Evolutionary conservation across 1,139 yeast species (phyloP), one percentile per base, ranked within the genome.

Genomic region (Saccharomyces uvarum): DNA sequence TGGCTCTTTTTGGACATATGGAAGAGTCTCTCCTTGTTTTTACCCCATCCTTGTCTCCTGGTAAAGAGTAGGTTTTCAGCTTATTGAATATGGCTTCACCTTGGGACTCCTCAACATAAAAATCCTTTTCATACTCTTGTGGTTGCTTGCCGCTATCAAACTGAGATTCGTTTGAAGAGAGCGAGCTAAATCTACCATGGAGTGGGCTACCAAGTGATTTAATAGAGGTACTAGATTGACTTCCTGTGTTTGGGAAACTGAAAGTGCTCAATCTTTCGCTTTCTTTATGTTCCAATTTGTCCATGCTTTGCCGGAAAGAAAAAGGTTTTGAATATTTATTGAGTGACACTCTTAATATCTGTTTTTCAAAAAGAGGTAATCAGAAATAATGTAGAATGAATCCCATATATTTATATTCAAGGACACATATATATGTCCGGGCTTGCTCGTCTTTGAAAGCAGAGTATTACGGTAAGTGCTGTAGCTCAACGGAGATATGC

Each of bases 81-180:
- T 54, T 38, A 27, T 57, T 48, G 51, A 57, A 57, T 14, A 57
- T 29, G 8, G 51, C 53, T 41, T 55, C 56, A 46, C 55, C 42
- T 44, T 49, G 51, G 6, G 57, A 56, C 31, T 56, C 58, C 38
- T 56, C 56, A 29, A 47, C 19, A 31, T 56, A 52, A 13, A 56
- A 21, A 13, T 21, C 8, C 27, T 31, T 48, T 31, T 48, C 51
- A 6, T 32, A 29, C 26, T 38, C 33, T 11, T 32, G 28, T 32
- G 32, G 26, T 16, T 38, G 41, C 32, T 48, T 26, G 14, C 44
- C 11, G 4, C 44, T 16, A 11, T 38, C 51, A 13, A 41, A 29
- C n/a, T 19, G 26, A 14, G 51, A 29, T 29, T 38, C 33, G 14
- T 28, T 31, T 13, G 41, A 29, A 14, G 51, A 48, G 6, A 41